Base-by-base conservation (phyloP, 2,329 filamentous ascomycete genomes). In the Pseudogymnoascus sp. region DNA sequence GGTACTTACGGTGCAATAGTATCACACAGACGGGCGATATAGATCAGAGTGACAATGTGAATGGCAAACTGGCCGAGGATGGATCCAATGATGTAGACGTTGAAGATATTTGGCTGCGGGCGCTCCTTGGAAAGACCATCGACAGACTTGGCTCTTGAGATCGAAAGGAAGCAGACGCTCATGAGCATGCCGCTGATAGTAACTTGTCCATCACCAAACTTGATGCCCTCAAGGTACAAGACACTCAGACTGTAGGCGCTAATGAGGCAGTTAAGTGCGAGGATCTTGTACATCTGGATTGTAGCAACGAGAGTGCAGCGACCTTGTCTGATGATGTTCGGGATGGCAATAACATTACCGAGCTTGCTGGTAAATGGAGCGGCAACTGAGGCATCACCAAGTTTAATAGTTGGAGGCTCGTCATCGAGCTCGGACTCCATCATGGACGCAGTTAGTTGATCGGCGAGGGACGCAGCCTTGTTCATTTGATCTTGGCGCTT, bases 201-300 rank as follows among this genome's bases (percentile, higher is more conserved):
- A 68, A 97, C 94, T 77, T 99, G 94, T 3, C 92, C 92, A 73
- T 99, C 94, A 62, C 94, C 92, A 73, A 99, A 99, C 79, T 99
- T 99, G 82, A 99, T 99, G 66, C 94, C 94, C 71, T 97, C 93
- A 1, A 99, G 84, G 72, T 99, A 99, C 63, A 99, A 82, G 16
- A 99, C 94, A 75, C 90, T 95, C 73, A 99, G 78, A 75, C 91
- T 96, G 84, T 99, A 99, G 38, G 94, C 94, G 69, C 91, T 96
- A 74, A 99, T 99, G 69, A 99, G 81, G 74, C 94, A 99, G 81
- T 99, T 99, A 64, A 99, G 80, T 6, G 94, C 94, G 60, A 99
- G 84, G 70, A 99, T 99, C 83, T 97, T 99, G 86, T 99, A 99
- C 93, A 99, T 99, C 80, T 99, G 94, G 67, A 99, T 97, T 0